phyloP scores from a whole-genome alignment of 1,284 basidiomycete genomes.

The Uromyces viciae-fabae region DNA sequence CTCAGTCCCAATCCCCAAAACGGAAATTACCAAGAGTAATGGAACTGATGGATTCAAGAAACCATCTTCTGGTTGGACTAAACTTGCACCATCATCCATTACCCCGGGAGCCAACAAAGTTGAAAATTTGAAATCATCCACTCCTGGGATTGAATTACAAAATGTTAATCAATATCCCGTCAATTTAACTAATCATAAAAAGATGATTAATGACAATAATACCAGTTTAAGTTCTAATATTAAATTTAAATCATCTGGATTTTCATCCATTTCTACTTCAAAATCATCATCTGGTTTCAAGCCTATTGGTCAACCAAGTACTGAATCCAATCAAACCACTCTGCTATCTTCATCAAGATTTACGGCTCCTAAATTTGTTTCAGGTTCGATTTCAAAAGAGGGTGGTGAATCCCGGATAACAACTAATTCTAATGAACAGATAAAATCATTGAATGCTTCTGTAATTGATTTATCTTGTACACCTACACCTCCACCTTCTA shows the following conservation, averaged over 20 bases:
- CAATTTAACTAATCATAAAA: not conserved
- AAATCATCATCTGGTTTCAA: constrained; percentile 29
- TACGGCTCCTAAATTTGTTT: constrained; percentile 16
- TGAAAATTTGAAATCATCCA: not conserved
- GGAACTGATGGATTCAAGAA: constrained; percentile 8
- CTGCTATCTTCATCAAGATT: not conserved
- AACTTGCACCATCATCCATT: not conserved
- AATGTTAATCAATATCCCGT: not conserved
- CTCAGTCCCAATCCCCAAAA: not conserved
- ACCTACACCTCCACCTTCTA: constrained; percentile 19
- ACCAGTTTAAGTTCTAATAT: not conserved
- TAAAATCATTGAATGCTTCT: no score
- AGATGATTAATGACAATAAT: no score
- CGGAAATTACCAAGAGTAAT: not conserved
- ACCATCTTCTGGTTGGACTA: constrained; percentile 9
- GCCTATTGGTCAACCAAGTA: not conserved
- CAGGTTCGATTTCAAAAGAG: constrained; percentile 24
- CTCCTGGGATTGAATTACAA: not conserved
- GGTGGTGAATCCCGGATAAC: no score
- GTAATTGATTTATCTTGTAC: no score
- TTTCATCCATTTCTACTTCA: constrained; percentile 30
- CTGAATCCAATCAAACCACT: not conserved
- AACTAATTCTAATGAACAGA: no score
- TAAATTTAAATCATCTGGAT: constrained; percentile 38
- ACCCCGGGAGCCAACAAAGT: not conserved